Conservation (phyloP, 75 land plant species). For the Chamaecyparis obtusa region DNA sequence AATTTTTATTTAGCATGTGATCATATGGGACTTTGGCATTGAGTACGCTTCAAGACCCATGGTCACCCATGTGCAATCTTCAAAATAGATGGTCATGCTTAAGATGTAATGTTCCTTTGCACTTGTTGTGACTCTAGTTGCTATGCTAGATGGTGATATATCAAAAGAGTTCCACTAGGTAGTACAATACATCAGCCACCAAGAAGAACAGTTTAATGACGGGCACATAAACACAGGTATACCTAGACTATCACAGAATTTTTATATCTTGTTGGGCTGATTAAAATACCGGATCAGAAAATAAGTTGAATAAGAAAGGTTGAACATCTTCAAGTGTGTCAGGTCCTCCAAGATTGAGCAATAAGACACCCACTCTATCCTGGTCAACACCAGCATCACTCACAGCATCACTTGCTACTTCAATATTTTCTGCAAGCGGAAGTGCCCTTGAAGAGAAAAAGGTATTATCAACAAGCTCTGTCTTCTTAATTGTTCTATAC, state of each 20-base stretch:
- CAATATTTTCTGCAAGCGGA: slow-evolving; percentile 10
- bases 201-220: not conserved
- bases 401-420: slow-evolving; percentile 1
- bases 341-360: slow-evolving; percentile 89
- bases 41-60: not conserved
- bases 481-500: slow-evolving; percentile 1
- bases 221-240: not conserved
- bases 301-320: slow-evolving; percentile 82
- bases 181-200: not conserved
- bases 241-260: not conserved
- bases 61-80: not conserved
- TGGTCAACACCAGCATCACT: slow-evolving; percentile 16
- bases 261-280: not conserved
- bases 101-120: not conserved
- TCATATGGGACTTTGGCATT: not conserved
- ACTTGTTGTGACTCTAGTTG: not conserved
- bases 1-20: not conserved
- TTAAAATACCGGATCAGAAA: slow-evolving; percentile 86
- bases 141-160: not conserved
- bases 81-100: not conserved
- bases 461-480: not conserved
- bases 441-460: slow-evolving; percentile 15
- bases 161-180: not conserved
- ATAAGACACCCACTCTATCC: slow-evolving; percentile 72
- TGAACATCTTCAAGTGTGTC: slow-evolving; percentile 86